Evolutionary conservation across 108 stramenopile genomes (phyloP), one percentile per base, ranked within the genome.

Genomic region (Epithemia pelagica): DNA sequence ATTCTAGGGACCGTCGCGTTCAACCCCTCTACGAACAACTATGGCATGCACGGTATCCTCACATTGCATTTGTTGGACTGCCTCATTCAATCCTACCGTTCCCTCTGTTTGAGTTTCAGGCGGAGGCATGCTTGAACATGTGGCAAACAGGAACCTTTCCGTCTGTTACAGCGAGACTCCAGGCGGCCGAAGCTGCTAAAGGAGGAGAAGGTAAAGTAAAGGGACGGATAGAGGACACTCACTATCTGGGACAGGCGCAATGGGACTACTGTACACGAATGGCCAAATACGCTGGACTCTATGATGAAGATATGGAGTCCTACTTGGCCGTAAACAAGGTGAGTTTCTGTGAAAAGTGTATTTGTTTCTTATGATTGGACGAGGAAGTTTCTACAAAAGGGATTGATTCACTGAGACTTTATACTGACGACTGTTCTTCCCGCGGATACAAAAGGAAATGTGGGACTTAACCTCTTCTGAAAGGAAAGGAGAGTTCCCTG

Each of bases 91-190:
- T 96, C 28, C 82, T 94, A 0, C 92, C 95, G 1, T 96, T 96
- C 73, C 95, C 95, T 18, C 59, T 92, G 10, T 91, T 92, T 71
- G 92, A 94, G 64, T 69, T 92, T 7, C 95, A 96, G 82, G 78
- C 84, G 23, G 81, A 83, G 54, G 87, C 88, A 2, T 66, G 89
- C 19, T 70, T 70, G 30, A 61, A 64, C 20, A 76, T 85, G 67
- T 78, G 60, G 59, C 33, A 30, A 2, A 58, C 61, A 0, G 52
- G 32, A 19, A 68, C 59, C 19, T 72, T 88, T 10, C 83, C 84
- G 30, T 15, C 62, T 20, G 10, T 69, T 27, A 56, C 67, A 2
- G 79, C 69, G 58, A 71, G 87, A 64, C 32, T 83, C 28, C 52
- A 64, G 25, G 67, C 55, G 2, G 86, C 88, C 20, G 61, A 75